phyloP scores from a whole-genome alignment of 176 grass and related monocot genomes.

The Canna indica region DNA sequence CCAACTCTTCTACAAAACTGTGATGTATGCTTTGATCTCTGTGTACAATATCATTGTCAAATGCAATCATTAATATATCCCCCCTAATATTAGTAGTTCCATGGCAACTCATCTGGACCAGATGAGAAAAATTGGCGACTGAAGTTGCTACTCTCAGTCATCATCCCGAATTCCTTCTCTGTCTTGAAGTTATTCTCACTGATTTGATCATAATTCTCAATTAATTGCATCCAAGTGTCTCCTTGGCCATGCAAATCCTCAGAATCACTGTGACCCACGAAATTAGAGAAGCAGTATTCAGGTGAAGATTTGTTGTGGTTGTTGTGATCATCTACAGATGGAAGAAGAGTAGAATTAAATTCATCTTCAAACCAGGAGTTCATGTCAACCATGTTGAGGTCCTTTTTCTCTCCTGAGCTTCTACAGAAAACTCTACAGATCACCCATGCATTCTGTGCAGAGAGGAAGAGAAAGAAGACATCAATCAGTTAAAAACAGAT shows the following conservation, averaged over 20 bases:
- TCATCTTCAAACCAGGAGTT: background rate
- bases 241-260: background rate
- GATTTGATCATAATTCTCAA: background rate
- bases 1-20: background rate
- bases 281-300: slow-evolving; percentile 19
- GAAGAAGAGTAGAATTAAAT: background rate
- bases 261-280: background rate
- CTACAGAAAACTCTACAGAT: slow-evolving; percentile 13
- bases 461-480: background rate
- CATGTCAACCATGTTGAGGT: background rate
- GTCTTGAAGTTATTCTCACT: too few species aligned
- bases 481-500: too few species aligned
- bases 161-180: too few species aligned
- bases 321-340: background rate
- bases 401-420: background rate
- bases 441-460: slow-evolving; percentile 17
- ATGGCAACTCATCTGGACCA: background rate
- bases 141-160: background rate
- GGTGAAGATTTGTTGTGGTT: background rate
- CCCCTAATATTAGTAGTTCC: background rate
- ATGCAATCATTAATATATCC: too few species aligned
- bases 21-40: too few species aligned
- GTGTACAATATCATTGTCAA: too few species aligned
- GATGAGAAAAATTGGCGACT: background rate
- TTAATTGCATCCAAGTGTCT: background rate